These are phyloP conservation scores for Mucor mucedo DNA, from an alignment of 371 early-diverging fungal genomes.

Conservation along the genomic window DNA sequence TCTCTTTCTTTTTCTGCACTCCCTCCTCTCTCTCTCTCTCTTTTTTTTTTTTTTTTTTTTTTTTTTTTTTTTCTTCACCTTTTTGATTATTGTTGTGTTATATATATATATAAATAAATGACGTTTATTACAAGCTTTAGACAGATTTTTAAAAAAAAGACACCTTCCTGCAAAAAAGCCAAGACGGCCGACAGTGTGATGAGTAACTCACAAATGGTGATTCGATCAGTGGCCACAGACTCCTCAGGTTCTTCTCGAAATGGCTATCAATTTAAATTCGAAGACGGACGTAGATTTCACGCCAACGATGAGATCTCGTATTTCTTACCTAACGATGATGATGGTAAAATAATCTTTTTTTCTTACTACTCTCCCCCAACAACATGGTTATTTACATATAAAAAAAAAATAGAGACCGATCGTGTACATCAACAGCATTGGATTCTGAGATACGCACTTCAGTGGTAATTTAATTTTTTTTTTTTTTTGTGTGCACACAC, in stretches of 20 bases:
- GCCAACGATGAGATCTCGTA: conserved; percentile 48
- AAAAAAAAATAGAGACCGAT: conserved; percentile 19
- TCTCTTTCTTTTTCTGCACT: too few species aligned
- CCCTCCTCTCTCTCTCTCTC: too few species aligned
- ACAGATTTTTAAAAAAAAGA: too few species aligned
- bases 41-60: too few species aligned
- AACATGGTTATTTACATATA: too few species aligned
- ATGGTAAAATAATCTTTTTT: conserved; percentile 29
- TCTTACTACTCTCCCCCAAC: too few species aligned
- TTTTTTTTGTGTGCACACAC: too few species aligned
- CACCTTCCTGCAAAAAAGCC: too few species aligned
- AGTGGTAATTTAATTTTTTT: conserved; percentile 18
- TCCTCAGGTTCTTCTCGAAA: neutral
- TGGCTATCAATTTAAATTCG: conserved; percentile 33
- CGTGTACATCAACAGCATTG: conserved; percentile 34
- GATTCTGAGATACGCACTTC: conserved; percentile 27
- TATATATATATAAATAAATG: too few species aligned
- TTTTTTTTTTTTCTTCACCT: too few species aligned
- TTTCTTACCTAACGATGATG: conserved; percentile 58
- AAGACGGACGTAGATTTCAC: conserved; percentile 53
- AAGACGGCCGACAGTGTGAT: neutral
- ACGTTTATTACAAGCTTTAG: too few species aligned
- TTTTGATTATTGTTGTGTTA: too few species aligned
- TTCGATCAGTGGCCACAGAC: neutral
- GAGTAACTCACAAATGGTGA: neutral